A percentile compares a stretch with the other conserved stretches of the same genome.
Evolutionary conservation across 768 basidiomycete genomes (phyloP).

Genomic region (Guyanaporus albipodus): DNA sequence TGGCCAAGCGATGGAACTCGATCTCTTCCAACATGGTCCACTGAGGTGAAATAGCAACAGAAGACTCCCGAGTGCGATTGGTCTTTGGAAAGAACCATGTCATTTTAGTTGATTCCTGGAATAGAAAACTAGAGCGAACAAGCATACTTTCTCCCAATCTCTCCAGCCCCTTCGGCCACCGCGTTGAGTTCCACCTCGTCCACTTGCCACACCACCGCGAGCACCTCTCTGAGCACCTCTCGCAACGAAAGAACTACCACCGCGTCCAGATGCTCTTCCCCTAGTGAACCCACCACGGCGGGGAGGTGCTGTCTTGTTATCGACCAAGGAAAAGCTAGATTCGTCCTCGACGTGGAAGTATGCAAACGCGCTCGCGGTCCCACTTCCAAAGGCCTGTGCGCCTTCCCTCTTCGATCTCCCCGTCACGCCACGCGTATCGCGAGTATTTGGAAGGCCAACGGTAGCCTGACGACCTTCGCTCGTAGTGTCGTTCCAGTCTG

Average conservation of each 20-base stretch:
- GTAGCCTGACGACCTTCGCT: conserved; percentile 57
- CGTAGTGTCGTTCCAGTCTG: conserved; percentile 90
- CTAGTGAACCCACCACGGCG: conserved; percentile 68
- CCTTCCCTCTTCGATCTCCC: conserved; percentile 69
- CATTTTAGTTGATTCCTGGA: conserved; percentile 1
- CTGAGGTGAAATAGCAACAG: conserved; percentile 85
- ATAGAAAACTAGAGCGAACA: not conserved
- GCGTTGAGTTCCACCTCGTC: conserved; percentile 39
- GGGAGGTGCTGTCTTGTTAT: conserved; percentile 71
- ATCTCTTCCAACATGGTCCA: conserved; percentile 98
- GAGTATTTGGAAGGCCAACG: conserved; percentile 44
- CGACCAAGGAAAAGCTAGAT: conserved; percentile 93
- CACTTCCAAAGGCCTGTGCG: conserved; percentile 84
- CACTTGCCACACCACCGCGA: conserved; percentile 41
- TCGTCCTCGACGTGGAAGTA: conserved; percentile 99
- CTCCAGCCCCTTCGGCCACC: conserved; percentile 71
- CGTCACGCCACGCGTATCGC: conserved; percentile 47
- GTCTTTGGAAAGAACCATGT: conserved; percentile 40
- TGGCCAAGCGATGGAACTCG: conserved; percentile 88
- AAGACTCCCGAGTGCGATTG: conserved; percentile 84
- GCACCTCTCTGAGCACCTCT: conserved; percentile 45
- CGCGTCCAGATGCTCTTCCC: conserved; percentile 40
- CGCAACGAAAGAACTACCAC: conserved; percentile 31
- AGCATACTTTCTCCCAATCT: conserved; percentile 87
- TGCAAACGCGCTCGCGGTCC: conserved; percentile 86